A percentile compares a stretch with the other conserved stretches of the same genome.
These are phyloP conservation scores for Aspergillus sparsus DNA, from an alignment of 495 filamentous ascomycete species.

Conservation along the genomic window DNA sequence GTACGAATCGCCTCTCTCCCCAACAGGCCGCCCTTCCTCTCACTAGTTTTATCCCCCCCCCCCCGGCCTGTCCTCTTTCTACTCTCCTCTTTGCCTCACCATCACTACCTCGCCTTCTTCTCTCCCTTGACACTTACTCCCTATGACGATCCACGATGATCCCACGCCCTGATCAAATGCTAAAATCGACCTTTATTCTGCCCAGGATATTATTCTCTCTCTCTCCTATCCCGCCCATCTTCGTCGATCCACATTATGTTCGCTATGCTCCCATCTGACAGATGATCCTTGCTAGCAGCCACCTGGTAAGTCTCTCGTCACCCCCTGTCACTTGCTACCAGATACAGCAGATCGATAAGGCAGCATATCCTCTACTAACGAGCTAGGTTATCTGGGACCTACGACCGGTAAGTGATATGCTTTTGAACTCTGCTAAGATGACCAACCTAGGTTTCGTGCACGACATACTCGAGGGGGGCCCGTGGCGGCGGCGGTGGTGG, in stretches of 20 bases:
- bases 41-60: neutral
- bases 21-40: neutral
- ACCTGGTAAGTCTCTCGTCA: neutral
- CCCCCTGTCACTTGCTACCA: neutral
- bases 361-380: neutral
- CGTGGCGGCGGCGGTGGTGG: neutral
- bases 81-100: slow-evolving; percentile 4
- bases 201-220: neutral
- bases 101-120: neutral
- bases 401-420: neutral
- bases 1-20: too few species aligned
- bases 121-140: neutral
- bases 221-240: neutral
- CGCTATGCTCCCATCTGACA: neutral
- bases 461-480: neutral
- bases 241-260: neutral
- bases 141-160: neutral
- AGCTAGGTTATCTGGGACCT: neutral
- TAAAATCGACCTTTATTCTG: too few species aligned
- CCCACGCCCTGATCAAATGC: too few species aligned
- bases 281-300: neutral
- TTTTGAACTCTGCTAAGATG: neutral
- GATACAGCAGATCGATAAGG: neutral
- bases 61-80: neutral
- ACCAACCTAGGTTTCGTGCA: neutral